These are phyloP conservation scores for Lodderomyces jiufengensis DNA, from an alignment of 1,139 yeast species.

Conservation along the genomic window DNA sequence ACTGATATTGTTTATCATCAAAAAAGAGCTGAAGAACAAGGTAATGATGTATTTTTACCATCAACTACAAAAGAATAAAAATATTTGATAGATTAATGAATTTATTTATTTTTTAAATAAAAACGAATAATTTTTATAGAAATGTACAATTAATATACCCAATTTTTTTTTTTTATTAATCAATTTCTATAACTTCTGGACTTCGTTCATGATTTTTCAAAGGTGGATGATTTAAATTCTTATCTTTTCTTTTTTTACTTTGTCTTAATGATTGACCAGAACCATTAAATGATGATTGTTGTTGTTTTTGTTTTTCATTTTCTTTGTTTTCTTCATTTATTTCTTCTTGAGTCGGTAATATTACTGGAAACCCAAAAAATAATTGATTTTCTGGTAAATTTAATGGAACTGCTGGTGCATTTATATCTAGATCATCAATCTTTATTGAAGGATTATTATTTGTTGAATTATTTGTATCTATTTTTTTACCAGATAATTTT, in stretches of 20 bases:
- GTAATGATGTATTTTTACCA: conserved; percentile 46
- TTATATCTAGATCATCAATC: conserved; percentile 42
- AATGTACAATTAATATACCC: too few species aligned
- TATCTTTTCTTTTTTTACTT: conserved; percentile 70
- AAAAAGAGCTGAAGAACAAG: conserved; percentile 75
- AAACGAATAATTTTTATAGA: too few species aligned
- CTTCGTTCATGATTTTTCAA: conserved; percentile 54
- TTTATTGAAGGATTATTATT: conserved; percentile 11
- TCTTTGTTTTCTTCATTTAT: conserved; percentile 26
- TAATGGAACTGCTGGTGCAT: conserved; percentile 69
- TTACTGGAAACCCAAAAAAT: conserved; percentile 89
- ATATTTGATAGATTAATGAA: too few species aligned
- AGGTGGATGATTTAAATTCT: conserved; percentile 38
- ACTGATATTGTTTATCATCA: conserved; percentile 87
- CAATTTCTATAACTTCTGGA: conserved; percentile 80
- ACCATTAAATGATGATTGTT: conserved; percentile 45
- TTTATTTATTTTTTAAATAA: too few species aligned
- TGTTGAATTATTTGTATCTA: conserved; percentile 15
- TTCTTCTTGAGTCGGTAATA: conserved; percentile 58
- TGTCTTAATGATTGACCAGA: conserved; percentile 71
- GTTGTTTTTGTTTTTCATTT: conserved; percentile 13
- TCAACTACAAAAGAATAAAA: conserved; percentile 22
- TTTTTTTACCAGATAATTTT: conserved; percentile 64
- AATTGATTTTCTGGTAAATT: conserved; percentile 78
- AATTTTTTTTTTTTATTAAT: conserved; percentile 24